Evolutionary conservation across 345 rosid genomes (phyloP).

Genomic region (Euphorbia peplus): DNA sequence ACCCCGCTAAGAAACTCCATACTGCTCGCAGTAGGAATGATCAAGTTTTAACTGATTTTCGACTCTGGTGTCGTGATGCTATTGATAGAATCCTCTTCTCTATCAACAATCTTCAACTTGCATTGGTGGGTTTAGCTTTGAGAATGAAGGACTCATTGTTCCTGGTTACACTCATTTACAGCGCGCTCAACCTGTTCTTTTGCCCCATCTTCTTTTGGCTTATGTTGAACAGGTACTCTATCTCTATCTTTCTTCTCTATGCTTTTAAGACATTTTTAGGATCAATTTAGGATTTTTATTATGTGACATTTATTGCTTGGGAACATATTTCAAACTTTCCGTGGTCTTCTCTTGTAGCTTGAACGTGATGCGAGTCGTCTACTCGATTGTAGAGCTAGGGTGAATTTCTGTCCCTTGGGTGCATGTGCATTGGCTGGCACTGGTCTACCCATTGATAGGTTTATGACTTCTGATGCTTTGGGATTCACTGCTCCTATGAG

Average conservation of each 20-base stretch:
- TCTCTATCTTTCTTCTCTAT: too few relatives aligned
- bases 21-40: slow-evolving; percentile 91
- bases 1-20: slow-evolving; percentile 95
- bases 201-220: slow-evolving; percentile 82
- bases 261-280: too few relatives aligned
- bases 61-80: slow-evolving; percentile 93
- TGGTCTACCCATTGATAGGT: too few relatives aligned
- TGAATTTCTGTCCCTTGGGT: slow-evolving; percentile 84
- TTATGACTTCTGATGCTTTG: too few relatives aligned
- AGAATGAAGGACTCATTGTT: too few relatives aligned
- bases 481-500: too few relatives aligned
- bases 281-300: too few relatives aligned
- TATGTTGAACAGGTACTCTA: slow-evolving; percentile 79
- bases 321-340: neutral
- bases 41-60: too few relatives aligned
- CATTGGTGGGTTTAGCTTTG: too few relatives aligned
- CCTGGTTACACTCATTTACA: slow-evolving; percentile 93
- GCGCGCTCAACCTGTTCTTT: slow-evolving; percentile 86
- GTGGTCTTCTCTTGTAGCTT: slow-evolving; percentile 58
- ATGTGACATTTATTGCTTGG: neutral
- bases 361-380: slow-evolving; percentile 90
- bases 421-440: slow-evolving; percentile 99
- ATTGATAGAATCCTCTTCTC: slow-evolving; percentile 49
- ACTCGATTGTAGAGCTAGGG: slow-evolving; percentile 64
- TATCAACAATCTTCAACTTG: slow-evolving; percentile 60